phyloP scores from a whole-genome alignment of 164 flowering plant genomes.

The Nymphaea colorata region DNA sequence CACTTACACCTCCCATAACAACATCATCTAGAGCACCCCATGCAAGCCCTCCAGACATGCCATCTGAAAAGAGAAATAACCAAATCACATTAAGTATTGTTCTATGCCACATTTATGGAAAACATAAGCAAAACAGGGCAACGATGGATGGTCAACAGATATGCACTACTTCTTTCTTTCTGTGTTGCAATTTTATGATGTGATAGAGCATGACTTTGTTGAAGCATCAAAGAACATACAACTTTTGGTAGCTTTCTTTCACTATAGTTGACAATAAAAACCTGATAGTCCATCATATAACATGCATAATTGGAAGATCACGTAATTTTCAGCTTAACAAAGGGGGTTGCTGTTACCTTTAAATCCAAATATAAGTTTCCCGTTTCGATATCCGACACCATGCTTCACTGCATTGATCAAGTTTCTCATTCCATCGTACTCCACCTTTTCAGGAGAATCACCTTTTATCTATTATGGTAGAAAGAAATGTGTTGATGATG shows the following conservation, averaged over 20 bases:
- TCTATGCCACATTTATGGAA: neutral
- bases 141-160: no score
- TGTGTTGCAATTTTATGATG: no score
- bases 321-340: neutral
- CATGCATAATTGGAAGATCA: no score
- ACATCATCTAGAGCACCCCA: conserved; percentile 99
- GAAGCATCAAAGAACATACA: no score
- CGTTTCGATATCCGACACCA: conserved; percentile 57
- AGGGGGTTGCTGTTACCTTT: conserved; percentile 39
- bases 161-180: no score
- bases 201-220: no score
- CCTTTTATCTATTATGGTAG: conserved; percentile 70
- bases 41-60: conserved; percentile 41
- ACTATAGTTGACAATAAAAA: no score
- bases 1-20: conserved; percentile 99
- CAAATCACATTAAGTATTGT: neutral
- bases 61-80: conserved; percentile 26
- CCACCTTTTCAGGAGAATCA: conserved; percentile 92
- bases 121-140: neutral
- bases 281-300: no score
- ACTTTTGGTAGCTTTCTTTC: no score
- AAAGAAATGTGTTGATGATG: neutral
- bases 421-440: conserved; percentile 78
- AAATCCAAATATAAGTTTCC: conserved; percentile 74
- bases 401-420: conserved; percentile 68